Conservation (phyloP, 257 asterid genomes). For the Nemophila menziesii region DNA sequence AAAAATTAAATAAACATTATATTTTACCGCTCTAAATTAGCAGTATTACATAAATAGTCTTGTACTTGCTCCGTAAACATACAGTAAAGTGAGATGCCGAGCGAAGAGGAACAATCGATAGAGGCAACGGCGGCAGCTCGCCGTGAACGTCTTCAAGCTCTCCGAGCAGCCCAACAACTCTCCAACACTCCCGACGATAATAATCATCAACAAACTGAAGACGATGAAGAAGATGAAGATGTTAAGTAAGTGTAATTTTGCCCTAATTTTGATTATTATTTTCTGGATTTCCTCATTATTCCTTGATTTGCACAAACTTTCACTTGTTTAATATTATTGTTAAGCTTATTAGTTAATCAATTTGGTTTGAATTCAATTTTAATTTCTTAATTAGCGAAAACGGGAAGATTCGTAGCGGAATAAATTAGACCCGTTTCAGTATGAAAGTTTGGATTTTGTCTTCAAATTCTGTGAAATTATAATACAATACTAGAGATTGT, state of each 20-base stretch:
- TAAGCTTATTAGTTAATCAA: not conserved
- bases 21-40: no score
- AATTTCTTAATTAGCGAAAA: no score
- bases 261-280: not conserved
- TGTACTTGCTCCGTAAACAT: no score
- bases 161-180: slow-evolving; percentile 78
- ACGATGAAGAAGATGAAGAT: slow-evolving; percentile 18
- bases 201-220: slow-evolving; percentile 11
- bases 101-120: slow-evolving; percentile 50
- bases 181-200: slow-evolving; percentile 55
- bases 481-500: not conserved
- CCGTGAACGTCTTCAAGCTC: slow-evolving; percentile 70
- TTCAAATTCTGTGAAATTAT: not conserved
- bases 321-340: not conserved
- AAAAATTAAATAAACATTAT: no score
- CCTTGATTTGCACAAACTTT: no score
- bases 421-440: no score
- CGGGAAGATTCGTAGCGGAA: no score
- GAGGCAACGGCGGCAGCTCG: slow-evolving; percentile 70
- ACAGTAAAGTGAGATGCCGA: slow-evolving; percentile 18
- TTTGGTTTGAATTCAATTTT: no score
- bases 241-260: not conserved
- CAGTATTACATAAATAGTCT: no score
- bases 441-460: not conserved
- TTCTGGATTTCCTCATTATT: no score